Percentiles rank a stretch among this genome's conserved stretches.
Conservation (phyloP, 106 monocot species). For the Vanilla planifolia region DNA sequence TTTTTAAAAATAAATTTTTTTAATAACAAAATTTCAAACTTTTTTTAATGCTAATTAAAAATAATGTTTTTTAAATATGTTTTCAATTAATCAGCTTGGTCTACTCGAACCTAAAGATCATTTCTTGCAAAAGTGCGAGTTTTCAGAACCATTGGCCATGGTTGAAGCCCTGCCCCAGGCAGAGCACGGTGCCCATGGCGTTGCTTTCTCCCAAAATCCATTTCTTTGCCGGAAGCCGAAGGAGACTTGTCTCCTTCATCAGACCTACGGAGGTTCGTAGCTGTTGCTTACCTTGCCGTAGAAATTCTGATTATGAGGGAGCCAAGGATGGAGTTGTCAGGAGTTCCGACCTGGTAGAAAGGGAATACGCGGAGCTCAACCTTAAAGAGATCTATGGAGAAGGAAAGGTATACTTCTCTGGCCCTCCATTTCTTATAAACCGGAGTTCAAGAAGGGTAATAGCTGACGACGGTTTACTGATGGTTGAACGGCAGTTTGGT, state of each 20-base stretch:
- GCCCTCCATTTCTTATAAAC: background rate
- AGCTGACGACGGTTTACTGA: too few relatives aligned
- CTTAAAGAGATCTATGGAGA: constrained; percentile 32
- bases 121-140: too few relatives aligned
- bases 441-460: background rate
- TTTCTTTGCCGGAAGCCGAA: background rate
- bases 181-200: background rate
- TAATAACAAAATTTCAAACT: too few relatives aligned
- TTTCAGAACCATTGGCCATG: constrained; percentile 20
- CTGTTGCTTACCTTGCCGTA: background rate
- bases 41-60: too few relatives aligned
- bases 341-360: constrained; percentile 47
- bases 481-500: constrained; percentile 48
- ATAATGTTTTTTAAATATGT: too few relatives aligned
- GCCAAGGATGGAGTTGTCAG: background rate
- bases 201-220: background rate
- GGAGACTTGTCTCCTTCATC: background rate
- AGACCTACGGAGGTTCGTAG: background rate
- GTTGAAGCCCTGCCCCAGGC: background rate
- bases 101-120: too few relatives aligned
- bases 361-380: constrained; percentile 62
- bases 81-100: too few relatives aligned
- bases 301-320: background rate
- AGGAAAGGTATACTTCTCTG: constrained; percentile 11
- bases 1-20: too few relatives aligned